phyloP scores from a whole-genome alignment of 2,329 filamentous ascomycete genomes.

The Aureobasidium uvarum region DNA sequence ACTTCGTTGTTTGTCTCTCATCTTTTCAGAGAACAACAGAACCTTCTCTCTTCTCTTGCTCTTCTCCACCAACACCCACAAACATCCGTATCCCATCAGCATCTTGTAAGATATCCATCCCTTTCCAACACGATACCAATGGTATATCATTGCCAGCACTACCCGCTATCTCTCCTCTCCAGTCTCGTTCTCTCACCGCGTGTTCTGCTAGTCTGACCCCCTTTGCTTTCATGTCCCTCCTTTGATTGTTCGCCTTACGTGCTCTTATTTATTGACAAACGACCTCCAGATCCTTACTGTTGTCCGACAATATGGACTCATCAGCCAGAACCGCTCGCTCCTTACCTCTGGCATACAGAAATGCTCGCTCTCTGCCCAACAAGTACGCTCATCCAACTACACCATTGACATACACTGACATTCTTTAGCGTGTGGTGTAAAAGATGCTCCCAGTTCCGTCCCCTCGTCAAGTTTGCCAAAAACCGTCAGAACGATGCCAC shows the following conservation, averaged over 20 bases:
- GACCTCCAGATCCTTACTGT: background rate
- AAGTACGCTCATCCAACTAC: background rate
- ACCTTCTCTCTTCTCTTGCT: background rate
- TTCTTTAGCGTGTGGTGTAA: background rate
- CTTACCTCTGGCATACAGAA: background rate
- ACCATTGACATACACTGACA: background rate
- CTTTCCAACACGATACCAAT: background rate
- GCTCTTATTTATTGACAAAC: background rate
- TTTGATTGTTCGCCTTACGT: background rate
- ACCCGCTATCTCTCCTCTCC: background rate
- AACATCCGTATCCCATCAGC: background rate
- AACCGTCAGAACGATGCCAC: constrained; percentile 1
- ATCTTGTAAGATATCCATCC: background rate
- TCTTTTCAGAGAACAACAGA: background rate
- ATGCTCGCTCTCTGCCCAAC: background rate
- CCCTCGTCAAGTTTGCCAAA: background rate
- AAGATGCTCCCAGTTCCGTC: background rate
- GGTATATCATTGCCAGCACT: background rate
- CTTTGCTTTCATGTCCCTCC: background rate
- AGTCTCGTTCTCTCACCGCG: background rate
- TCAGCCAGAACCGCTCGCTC: background rate
- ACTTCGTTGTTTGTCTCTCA: background rate
- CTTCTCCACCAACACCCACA: background rate
- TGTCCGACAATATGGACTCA: background rate
- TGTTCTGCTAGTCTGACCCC: background rate